Evolutionary conservation across 83 land plant species (phyloP), one percentile per base, ranked within the genome.

Genomic region (Picea abies): DNA sequence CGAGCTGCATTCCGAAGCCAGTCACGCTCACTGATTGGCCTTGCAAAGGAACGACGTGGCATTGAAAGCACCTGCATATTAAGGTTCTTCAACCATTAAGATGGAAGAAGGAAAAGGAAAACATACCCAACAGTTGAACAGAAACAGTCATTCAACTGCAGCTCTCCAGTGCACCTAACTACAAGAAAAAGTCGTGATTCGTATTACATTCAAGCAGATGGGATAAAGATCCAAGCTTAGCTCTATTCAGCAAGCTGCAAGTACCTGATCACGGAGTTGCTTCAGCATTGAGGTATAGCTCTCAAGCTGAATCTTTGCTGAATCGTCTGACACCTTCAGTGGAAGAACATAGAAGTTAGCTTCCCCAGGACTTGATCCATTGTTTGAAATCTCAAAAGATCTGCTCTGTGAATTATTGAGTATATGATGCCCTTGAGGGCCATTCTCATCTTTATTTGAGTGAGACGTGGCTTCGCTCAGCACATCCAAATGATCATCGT

Each of bases 1-100:
- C 93, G 90, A 64, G 94, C 95, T 67, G 96, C 89, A 88, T 89
- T 97, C 79, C 89, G 83, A 67, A 97, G 79, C 99, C 98, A 97
- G 69, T 97, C 98, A 70, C 99, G 95, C 82, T 97, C 99, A 63
- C 91, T 86, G n/a, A 97, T 84, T 4, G 91, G 79, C 89, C 86
- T 97, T 70, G 92, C 80, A 82, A 96, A 97, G 0, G 94, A 76
- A 1, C 88, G 89, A 29, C 84, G 58, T 52, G 87, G 90, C 92
- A 94, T 91, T 11, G 94, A 88, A 63, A 96, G 77, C 41, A 97
- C 81, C 98, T 95, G 88, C 58, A 85, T 44, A 69, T 72, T 14
- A 63, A 47, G 23, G 23, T 47, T 84, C 41, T 60, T 60, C 26
- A 25, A 14, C 14, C 15, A 69, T 37, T 23, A 81, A 56, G 15